These are phyloP conservation scores for Boletus reticuloceps DNA, from an alignment of 768 basidiomycete genomes.

Conservation along the genomic window DNA sequence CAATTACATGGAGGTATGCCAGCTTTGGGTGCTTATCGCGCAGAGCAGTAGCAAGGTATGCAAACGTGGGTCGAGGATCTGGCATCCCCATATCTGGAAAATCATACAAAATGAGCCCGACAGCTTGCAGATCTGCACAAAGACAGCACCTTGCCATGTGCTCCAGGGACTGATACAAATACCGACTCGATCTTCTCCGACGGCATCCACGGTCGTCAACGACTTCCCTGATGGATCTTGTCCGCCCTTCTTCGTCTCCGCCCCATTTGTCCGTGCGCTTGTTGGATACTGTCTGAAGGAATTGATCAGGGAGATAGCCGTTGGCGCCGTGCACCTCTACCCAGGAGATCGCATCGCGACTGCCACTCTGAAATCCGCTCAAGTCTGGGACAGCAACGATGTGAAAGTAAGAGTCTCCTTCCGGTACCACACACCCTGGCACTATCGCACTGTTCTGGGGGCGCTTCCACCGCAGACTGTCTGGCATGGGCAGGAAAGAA, in stretches of 20 bases:
- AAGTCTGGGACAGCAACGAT: no score
- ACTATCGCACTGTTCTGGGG: no score
- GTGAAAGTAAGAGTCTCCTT: no score
- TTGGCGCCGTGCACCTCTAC: background rate
- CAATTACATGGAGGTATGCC: slow-evolving; percentile 52
- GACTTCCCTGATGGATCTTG: background rate
- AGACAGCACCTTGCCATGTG: background rate
- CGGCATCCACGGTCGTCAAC: background rate
- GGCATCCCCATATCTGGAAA: slow-evolving; percentile 24
- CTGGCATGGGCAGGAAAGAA: no score
- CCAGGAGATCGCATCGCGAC: no score
- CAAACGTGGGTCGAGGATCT: no score
- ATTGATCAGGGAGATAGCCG: background rate
- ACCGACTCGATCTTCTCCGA: background rate
- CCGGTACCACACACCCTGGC: no score
- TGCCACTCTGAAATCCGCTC: no score
- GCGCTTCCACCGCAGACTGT: no score
- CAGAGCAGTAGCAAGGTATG: slow-evolving; percentile 25
- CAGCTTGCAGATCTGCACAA: background rate
- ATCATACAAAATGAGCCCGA: slow-evolving; percentile 29
- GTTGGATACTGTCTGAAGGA: background rate
- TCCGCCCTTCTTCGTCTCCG: background rate
- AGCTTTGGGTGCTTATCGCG: slow-evolving; percentile 29
- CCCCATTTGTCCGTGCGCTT: background rate
- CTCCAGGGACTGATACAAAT: background rate